Percentiles rank a stretch among this genome's conserved stretches.
These are phyloP conservation scores for Graphilbum ipis-grandicollis DNA, from an alignment of 2,329 filamentous ascomycete genomes.

Conservation along the genomic window DNA sequence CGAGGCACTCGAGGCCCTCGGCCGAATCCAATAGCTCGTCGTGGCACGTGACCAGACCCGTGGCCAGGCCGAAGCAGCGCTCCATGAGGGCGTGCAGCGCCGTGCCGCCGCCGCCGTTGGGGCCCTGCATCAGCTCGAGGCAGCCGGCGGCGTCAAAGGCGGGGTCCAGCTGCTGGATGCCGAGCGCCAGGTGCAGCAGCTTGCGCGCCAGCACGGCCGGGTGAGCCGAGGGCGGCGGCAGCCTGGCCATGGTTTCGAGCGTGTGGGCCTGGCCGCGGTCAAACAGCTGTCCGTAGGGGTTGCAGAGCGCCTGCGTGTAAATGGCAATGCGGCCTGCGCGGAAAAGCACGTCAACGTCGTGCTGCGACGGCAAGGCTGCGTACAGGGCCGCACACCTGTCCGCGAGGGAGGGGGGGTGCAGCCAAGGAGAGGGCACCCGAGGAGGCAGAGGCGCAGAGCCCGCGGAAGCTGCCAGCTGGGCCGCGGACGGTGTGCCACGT, in stretches of 20 bases:
- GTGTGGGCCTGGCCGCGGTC: conserved; percentile 1
- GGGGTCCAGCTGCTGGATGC: conserved; percentile 12
- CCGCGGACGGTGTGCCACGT: too few species aligned
- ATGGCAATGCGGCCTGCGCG: conserved; percentile 1
- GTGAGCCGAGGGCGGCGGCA: conserved; percentile 13
- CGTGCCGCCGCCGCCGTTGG: too few species aligned
- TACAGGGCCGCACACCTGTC: not conserved
- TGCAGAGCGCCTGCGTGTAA: conserved; percentile 3
- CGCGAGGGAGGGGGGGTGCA: too few species aligned
- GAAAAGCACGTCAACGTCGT: conserved; percentile 2
- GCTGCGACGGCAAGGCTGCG: conserved; percentile 3
- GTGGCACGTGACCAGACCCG: conserved; percentile 23
- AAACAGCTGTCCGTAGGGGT: conserved; percentile 2
- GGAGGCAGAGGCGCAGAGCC: too few species aligned
- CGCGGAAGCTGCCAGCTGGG: too few species aligned
- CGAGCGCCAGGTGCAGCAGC: conserved; percentile 15
- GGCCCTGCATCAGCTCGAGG: not conserved
- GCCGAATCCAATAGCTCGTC: conserved; percentile 25
- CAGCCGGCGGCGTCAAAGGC: not conserved
- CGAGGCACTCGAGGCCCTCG: conserved; percentile 30
- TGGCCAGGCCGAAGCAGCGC: not conserved
- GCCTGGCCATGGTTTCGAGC: not conserved
- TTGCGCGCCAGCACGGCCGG: conserved; percentile 17
- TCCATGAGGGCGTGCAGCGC: not conserved
- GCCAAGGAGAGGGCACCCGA: too few species aligned